Percentiles rank a stretch among this genome's conserved stretches.
These are phyloP conservation scores for Leccinum incarnatum DNA, from an alignment of 768 basidiomycete species.

Conservation along the genomic window DNA sequence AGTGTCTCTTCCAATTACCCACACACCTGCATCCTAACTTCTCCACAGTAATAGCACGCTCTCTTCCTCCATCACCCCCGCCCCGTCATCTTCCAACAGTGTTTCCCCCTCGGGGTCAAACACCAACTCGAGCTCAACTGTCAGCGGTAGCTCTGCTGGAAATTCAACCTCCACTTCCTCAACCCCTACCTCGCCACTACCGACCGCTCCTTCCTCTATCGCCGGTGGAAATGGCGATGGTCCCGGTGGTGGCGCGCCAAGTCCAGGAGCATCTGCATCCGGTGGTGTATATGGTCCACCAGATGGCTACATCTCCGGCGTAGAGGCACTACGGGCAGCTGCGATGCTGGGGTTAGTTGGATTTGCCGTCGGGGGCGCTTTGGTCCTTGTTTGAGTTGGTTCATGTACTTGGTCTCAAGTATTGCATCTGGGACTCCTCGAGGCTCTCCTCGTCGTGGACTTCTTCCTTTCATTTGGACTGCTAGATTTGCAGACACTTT, in stretches of 20 bases:
- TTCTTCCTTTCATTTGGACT: constrained; percentile 17
- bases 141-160: constrained; percentile 18
- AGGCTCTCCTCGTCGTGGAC: constrained; percentile 14
- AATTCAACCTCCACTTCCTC: constrained; percentile 32
- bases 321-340: constrained; percentile 45
- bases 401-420: constrained; percentile 1
- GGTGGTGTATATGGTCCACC: constrained; percentile 61
- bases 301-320: constrained; percentile 63
- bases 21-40: constrained; percentile 39
- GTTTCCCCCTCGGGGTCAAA: constrained; percentile 23
- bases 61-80: constrained; percentile 47
- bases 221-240: constrained; percentile 50
- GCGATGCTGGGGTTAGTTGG: constrained; percentile 44
- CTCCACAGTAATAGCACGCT: constrained; percentile 38
- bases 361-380: constrained; percentile 46
- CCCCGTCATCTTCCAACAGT: constrained; percentile 29
- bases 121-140: constrained; percentile 20
- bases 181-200: constrained; percentile 18
- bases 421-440: constrained; percentile 9
- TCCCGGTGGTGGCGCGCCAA: constrained; percentile 45
- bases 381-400: constrained; percentile 42
- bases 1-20: constrained; percentile 21
- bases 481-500: constrained; percentile 17
- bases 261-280: constrained; percentile 48
- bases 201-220: constrained; percentile 58